Percentiles rank a stretch among this genome's conserved stretches.
Conservation (phyloP, 805 yeast species). For the Starmerella bombicola region DNA sequence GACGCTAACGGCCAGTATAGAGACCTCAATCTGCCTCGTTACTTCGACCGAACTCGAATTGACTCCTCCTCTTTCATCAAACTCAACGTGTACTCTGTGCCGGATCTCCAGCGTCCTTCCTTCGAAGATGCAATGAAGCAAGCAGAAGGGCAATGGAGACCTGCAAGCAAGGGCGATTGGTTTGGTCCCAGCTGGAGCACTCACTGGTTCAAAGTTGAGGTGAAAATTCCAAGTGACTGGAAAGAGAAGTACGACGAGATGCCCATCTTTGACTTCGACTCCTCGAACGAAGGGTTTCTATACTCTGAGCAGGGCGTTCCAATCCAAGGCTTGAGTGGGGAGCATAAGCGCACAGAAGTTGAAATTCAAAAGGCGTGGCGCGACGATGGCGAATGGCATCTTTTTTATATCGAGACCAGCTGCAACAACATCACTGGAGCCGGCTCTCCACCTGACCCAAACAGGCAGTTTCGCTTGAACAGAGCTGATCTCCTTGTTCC, state of each 20-base stretch:
- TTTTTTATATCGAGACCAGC: conserved; percentile 74
- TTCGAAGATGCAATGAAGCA: conserved; percentile 46
- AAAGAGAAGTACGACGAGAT: conserved; percentile 37
- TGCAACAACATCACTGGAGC: conserved; percentile 93
- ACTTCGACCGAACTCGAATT: conserved; percentile 51
- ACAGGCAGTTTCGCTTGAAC: conserved; percentile 54
- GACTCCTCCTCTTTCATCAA: conserved; percentile 41
- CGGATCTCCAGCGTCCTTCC: conserved; percentile 52
- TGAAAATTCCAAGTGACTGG: conserved; percentile 57
- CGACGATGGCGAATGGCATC: conserved; percentile 42
- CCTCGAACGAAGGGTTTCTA: conserved; percentile 73
- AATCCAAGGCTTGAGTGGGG: conserved; percentile 75
- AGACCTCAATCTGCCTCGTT: conserved; percentile 64
- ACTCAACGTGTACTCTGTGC: conserved; percentile 60
- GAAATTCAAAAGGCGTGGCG: conserved; percentile 44
- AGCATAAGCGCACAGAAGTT: conserved; percentile 59
- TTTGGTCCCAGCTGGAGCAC: conserved; percentile 97
- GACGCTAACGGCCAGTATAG: conserved; percentile 62
- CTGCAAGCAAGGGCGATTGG: conserved; percentile 45
- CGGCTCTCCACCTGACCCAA: conserved; percentile 57
- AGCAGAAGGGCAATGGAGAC: conserved; percentile 33
- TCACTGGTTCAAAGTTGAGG: conserved; percentile 71
- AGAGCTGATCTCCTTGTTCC: conserved; percentile 73
- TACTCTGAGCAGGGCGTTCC: conserved; percentile 57
- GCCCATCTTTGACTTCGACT: conserved; percentile 70